These are phyloP conservation scores for Salvia miltiorrhiza DNA, from an alignment of 257 asterid species.

Conservation along the genomic window DNA sequence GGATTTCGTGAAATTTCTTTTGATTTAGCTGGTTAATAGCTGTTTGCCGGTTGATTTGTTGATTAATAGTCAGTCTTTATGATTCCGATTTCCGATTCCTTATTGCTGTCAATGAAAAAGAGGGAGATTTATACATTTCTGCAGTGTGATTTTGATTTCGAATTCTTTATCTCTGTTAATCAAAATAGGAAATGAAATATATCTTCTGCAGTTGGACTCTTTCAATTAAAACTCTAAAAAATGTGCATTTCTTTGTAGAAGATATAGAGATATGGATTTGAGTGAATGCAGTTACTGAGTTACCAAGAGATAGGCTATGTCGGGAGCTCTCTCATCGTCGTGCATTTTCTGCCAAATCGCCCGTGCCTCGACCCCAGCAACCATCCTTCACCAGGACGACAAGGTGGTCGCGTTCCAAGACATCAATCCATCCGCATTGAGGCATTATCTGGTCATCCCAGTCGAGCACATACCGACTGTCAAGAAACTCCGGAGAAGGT, in stretches of 20 bases:
- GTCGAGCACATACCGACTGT: conserved; percentile 79
- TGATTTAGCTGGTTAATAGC: neutral
- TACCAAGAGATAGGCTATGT: conserved; percentile 31
- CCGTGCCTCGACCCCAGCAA: conserved; percentile 47
- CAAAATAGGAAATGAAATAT: neutral
- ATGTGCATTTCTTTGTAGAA: neutral
- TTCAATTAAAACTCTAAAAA: neutral
- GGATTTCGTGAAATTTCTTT: neutral
- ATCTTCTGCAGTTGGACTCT: neutral
- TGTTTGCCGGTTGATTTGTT: neutral
- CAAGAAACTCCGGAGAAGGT: conserved; percentile 47
- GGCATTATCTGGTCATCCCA: conserved; percentile 95
- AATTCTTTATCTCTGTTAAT: neutral
- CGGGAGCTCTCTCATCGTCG: conserved; percentile 34
- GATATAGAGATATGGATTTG: conserved; percentile 13
- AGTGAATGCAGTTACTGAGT: conserved; percentile 5
- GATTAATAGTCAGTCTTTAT: neutral
- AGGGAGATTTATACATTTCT: neutral
- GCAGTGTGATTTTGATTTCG: neutral
- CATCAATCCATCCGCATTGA: conserved; percentile 74
- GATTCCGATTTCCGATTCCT: neutral
- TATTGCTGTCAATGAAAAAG: neutral
- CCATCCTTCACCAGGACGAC: conserved; percentile 75
- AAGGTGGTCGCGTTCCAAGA: conserved; percentile 72
- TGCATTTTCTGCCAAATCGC: conserved; percentile 84